Percentiles rank a stretch among this genome's conserved stretches.
Evolutionary conservation across 2,329 filamentous ascomycete species (phyloP).

Genomic region (Didymella sp.): DNA sequence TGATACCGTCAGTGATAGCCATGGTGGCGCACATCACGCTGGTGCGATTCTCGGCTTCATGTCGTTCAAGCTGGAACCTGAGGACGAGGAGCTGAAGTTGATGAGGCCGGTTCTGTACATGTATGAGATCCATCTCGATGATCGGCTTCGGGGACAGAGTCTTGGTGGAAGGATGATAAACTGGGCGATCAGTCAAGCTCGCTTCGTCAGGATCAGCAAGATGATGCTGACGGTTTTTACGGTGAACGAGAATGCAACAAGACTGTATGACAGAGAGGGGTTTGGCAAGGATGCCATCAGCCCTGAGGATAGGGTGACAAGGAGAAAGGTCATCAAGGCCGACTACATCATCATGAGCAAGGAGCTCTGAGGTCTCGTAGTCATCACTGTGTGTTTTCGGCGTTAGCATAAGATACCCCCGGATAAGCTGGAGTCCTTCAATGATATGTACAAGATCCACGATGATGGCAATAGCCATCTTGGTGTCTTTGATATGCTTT

Average conservation of each 20-base stretch:
- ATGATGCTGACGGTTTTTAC: conserved; percentile 78
- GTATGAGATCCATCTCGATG: conserved; percentile 76
- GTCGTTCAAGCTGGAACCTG: conserved; percentile 62
- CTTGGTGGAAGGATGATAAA: conserved; percentile 67
- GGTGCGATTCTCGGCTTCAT: conserved; percentile 53
- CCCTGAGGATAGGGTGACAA: conserved; percentile 54
- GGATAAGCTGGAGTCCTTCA: background rate
- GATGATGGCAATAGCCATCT: background rate
- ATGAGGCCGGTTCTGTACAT: conserved; percentile 72
- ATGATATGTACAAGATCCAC: background rate
- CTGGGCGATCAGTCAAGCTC: conserved; percentile 61
- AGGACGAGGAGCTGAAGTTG: conserved; percentile 60
- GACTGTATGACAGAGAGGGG: conserved; percentile 69
- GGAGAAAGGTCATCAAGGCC: conserved; percentile 27
- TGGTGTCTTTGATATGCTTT: background rate
- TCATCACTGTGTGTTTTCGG: conserved; percentile 6
- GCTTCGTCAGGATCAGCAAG: conserved; percentile 65
- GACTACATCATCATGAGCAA: conserved; percentile 44
- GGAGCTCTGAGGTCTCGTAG: conserved; percentile 4
- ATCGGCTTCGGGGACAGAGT: conserved; percentile 65
- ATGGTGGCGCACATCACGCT: background rate
- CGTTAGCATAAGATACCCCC: conserved; percentile 10
- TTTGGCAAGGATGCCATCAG: conserved; percentile 61
- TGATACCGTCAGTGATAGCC: background rate
- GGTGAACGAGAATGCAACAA: conserved; percentile 63